Evolutionary conservation across 2,329 filamentous ascomycete species (phyloP), one percentile per base, ranked within the genome.

Genomic region (Juglanconis juglandina): DNA sequence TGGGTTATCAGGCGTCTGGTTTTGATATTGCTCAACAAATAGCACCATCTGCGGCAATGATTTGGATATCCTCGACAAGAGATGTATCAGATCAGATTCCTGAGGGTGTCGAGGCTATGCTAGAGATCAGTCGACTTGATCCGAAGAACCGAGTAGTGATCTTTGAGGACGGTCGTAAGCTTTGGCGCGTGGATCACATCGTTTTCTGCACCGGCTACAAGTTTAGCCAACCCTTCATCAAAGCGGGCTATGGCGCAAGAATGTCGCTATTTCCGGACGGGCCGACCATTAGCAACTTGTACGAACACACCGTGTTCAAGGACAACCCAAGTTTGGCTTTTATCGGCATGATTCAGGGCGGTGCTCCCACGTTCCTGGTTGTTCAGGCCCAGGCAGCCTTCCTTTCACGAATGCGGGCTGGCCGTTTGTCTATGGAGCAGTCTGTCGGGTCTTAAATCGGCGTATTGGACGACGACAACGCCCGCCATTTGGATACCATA

Each of bases 121-220:
- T 2, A 24, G 1, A 24, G 24, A 24, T 58, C 11, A 32, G 7
- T 5, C 13, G 17, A 7, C 46, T 58, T 13, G 13, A 47, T 14
- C 6, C 49, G 2, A 5, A 2, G 2, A 24, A 41, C 2, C 56
- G 49, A 6, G 6, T 3, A 3, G 33, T 58, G 2, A 3, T 2
- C 1, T 58, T 58, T n/a, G 30, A 24, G n/a, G 14, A 47, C 34
- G 41, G 17, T 5, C 41, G 9, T 17, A n/a, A 2, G 6, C n/a
- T 58, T 14, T 4, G 3, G 2, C 7, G 32, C 2, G 41, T 53
- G 32, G 49, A 58, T 14, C 49, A 47, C 41, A 39, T 58, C 3
- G 39, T 58, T 3, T 53, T 58, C 9, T 58, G 56, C 35, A 58
- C 49, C 11, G 56, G 56, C 17, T 58, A 58, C 13, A 35, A 58